These are phyloP conservation scores for Glonium stellatum DNA, from an alignment of 495 filamentous ascomycete species.

Conservation along the genomic window DNA sequence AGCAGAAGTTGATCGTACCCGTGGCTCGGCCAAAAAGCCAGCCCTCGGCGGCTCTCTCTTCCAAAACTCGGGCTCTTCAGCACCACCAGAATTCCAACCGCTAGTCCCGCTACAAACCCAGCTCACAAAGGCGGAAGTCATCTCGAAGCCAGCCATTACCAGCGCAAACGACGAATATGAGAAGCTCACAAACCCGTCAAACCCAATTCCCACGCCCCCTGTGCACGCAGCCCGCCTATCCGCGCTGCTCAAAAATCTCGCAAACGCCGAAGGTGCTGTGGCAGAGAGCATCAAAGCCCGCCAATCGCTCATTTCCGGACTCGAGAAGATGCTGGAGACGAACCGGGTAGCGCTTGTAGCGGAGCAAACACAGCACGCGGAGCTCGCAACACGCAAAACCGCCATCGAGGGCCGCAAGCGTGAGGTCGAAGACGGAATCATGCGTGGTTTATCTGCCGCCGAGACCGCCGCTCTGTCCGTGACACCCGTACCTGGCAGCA, in stretches of 20 bases:
- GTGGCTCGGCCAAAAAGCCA: slow-evolving; percentile 58
- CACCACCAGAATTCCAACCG: slow-evolving; percentile 70
- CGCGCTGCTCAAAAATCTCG: slow-evolving; percentile 76
- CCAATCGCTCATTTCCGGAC: slow-evolving; percentile 61
- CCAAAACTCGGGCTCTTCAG: slow-evolving; percentile 38
- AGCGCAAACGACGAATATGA: slow-evolving; percentile 73
- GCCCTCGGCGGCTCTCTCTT: slow-evolving; percentile 67
- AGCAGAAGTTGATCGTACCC: slow-evolving; percentile 72
- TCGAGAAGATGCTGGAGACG: slow-evolving; percentile 73
- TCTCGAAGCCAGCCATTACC: slow-evolving; percentile 53
- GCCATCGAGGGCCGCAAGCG: slow-evolving; percentile 69
- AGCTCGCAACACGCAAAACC: slow-evolving; percentile 53
- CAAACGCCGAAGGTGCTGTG: slow-evolving; percentile 85
- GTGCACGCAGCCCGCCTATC: slow-evolving; percentile 88
- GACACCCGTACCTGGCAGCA: slow-evolving; percentile 12
- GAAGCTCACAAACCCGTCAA: slow-evolving; percentile 64
- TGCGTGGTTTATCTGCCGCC: slow-evolving; percentile 60
- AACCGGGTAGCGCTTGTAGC: slow-evolving; percentile 60
- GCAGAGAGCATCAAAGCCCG: slow-evolving; percentile 86
- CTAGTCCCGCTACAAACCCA: slow-evolving; percentile 64
- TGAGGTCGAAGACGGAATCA: slow-evolving; percentile 83
- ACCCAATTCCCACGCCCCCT: slow-evolving; percentile 63
- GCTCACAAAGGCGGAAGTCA: slow-evolving; percentile 60
- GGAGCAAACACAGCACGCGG: slow-evolving; percentile 57
- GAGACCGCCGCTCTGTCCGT: slow-evolving; percentile 4